Base-by-base conservation (phyloP, 2,329 filamentous ascomycete species). In the Scedosporium minutisporum region DNA sequence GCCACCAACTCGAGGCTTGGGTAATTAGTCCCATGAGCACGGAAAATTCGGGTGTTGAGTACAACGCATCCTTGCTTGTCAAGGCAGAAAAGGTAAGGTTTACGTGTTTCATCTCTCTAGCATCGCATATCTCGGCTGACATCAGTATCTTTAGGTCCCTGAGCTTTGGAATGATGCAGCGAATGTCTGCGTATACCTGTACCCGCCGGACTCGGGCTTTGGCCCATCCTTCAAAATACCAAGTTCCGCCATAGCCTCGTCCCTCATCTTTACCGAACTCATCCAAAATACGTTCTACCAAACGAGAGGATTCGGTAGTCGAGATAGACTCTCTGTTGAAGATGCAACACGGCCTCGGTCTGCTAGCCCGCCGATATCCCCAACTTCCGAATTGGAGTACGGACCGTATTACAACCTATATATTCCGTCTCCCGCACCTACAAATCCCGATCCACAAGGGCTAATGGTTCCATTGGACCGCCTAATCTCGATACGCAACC, bases 151-250 rank as follows among this genome's bases (percentile, higher is more conserved):
- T 12, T 63, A 86, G 83, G 82, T 88, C 3, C 83, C 85, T 1
- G 86, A 88, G 70, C 72, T 89, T 21, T 88, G 86, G 86, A 83
- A 85, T 66, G 84, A 87, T 62, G 74, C 71, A 60, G 85, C 82
- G 46, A 80, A 80, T 64, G 78, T 87, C 25, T 75, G 78, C 60
- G 78, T 89, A 21, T 84, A 85, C 67, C 72, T 89, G 3, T 81
- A 81, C 63, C 77, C 84, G 1, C 78, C 76, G 62, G 74, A 75
- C 4, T 79, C 75, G 64, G 79, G 79, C 9, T 72, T 71, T 7
- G 82, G 81, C 0, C 80, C 85, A 1, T 87, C 83, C 0, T 87
- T 88, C 74, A 86, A 83, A 68, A 79, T 87, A 6, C 77, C 78
- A 42, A 78, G 80, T 33, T 80, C 82, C 41, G 76, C 80, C 25